phyloP scores from a whole-genome alignment of 805 yeast genomes.

The Wickerhamiella shivajii region DNA sequence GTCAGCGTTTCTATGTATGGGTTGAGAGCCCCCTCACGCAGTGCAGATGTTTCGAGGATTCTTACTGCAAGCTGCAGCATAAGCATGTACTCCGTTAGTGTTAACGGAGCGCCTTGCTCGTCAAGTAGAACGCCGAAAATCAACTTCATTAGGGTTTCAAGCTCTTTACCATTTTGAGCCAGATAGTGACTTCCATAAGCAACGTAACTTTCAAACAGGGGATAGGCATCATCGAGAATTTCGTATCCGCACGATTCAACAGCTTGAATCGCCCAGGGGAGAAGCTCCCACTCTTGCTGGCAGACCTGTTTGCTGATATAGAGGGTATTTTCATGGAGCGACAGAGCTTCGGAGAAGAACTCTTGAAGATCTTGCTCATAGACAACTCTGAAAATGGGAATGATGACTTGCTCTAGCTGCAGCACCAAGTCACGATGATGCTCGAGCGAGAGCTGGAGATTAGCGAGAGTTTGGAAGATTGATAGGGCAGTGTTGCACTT shows the following conservation, averaged over 20 bases:
- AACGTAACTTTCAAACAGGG: slow-evolving; percentile 60
- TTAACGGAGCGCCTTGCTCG: background rate
- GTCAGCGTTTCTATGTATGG: slow-evolving; percentile 11
- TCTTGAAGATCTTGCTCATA: slow-evolving; percentile 53
- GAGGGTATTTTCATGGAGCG: slow-evolving; percentile 55
- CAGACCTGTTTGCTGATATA: slow-evolving; percentile 46
- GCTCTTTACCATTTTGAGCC: slow-evolving; percentile 24
- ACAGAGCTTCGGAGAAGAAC: slow-evolving; percentile 63
- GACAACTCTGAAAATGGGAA: slow-evolving; percentile 56
- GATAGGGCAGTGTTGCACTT: slow-evolving; percentile 30
- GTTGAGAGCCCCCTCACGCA: slow-evolving; percentile 12
- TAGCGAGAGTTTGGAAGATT: slow-evolving; percentile 63
- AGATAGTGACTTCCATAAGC: slow-evolving; percentile 42
- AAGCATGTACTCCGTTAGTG: slow-evolving; percentile 33
- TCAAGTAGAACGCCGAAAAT: slow-evolving; percentile 1
- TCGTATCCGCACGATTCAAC: slow-evolving; percentile 36
- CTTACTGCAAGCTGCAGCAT: slow-evolving; percentile 34
- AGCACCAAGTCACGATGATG: slow-evolving; percentile 53
- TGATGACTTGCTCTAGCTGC: slow-evolving; percentile 49
- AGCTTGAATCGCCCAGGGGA: slow-evolving; percentile 34
- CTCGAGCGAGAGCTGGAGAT: slow-evolving; percentile 71
- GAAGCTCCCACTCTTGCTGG: slow-evolving; percentile 61
- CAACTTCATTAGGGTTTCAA: slow-evolving; percentile 13
- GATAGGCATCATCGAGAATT: slow-evolving; percentile 57
- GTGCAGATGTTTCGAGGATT: slow-evolving; percentile 23